Evolutionary conservation across 2,329 filamentous ascomycete species (phyloP), one percentile per base, ranked within the genome.

Genomic region (Dothidotthia symphoricarpi): DNA sequence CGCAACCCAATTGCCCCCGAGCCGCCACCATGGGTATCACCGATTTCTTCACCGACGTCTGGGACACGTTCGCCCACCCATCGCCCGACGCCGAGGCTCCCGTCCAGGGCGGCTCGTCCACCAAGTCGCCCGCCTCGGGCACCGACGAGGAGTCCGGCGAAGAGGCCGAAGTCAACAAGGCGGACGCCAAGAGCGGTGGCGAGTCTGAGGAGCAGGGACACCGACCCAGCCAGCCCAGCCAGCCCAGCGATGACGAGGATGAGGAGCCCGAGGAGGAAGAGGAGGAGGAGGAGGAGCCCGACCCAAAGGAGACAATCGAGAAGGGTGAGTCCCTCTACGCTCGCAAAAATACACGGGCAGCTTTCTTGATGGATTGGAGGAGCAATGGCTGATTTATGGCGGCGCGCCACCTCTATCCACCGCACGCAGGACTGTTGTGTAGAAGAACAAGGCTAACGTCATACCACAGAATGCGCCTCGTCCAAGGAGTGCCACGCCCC

Each of bases 221-320:
- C 36, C 70, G 71, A 38, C 68, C 71, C 11, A 72, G 70, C 36
- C 73, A 38, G 33, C 36, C 26, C 31, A 40, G 39, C 31, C 73
- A 72, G 29, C 71, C 71, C 14, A 78, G 75, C 28, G 76, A 71
- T 27, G 76, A 75, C 15, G 76, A 77, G 13, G 82, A 83, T 28
- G 84, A 85, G 28, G 83, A 85, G 24, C 83, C 85, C 24, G 84
- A 88, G 14, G 86, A 90, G 43, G 87, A 93, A 35, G 87, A 91
- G 47, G 85, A 90, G 45, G 83, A 88, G 46, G 85, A 89, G 51
- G 87, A 93, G 74, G 74, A 80, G 47, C 82, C 85, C 57, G 91
- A 97, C 69, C 82, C 85, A 58, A 94, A 95, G 80, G 87, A 90
- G 47, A 80, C 81, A 69, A 73, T 97, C 47, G 86, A 95, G 73